Conservation (phyloP, 78 protist species). For the Diacronema lutheri region DNA sequence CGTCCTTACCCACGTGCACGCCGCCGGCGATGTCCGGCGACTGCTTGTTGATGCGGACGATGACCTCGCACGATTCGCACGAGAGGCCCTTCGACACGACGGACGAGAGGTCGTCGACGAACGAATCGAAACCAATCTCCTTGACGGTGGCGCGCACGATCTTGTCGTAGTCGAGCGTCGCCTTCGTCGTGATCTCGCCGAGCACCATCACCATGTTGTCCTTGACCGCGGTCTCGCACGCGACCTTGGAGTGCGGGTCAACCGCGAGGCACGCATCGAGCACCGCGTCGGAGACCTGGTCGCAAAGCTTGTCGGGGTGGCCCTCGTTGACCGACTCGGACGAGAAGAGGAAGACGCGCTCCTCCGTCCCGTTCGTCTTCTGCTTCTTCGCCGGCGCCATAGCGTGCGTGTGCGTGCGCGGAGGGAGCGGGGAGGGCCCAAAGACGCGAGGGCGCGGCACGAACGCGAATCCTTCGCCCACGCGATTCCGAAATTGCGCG, state of each 20-base stretch:
- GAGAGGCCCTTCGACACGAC: constrained; percentile 23
- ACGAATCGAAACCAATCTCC: constrained; percentile 92
- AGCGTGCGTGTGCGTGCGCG: too few species aligned
- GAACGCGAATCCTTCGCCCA: too few species aligned
- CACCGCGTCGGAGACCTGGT: constrained; percentile 98
- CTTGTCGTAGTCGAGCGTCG: constrained; percentile 93
- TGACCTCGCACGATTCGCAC: constrained; percentile 90
- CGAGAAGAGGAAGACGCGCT: constrained; percentile 81
- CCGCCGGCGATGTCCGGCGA: constrained; percentile 98
- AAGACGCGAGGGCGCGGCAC: too few species aligned
- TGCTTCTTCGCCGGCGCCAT: too few species aligned
- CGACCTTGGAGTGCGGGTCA: constrained; percentile 82
- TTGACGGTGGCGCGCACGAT: constrained; percentile 80
- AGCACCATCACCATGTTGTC: constrained; percentile 96
- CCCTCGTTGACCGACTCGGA: constrained; percentile 98
- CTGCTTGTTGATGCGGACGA: constrained; percentile 96
- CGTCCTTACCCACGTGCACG: constrained; percentile 83
- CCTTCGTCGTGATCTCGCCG: constrained; percentile 99
- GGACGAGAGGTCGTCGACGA: constrained; percentile 13
- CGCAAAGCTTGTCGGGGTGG: constrained; percentile 98
- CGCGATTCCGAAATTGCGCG: too few species aligned
- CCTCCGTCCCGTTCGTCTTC: too few species aligned
- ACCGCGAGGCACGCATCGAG: constrained; percentile 98
- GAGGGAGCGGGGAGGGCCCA: too few species aligned
- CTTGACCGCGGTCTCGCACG: constrained; percentile 90